Evolutionary conservation across 192 early-diverging fungal species (phyloP).

Genomic region (Coemansia sp.): DNA sequence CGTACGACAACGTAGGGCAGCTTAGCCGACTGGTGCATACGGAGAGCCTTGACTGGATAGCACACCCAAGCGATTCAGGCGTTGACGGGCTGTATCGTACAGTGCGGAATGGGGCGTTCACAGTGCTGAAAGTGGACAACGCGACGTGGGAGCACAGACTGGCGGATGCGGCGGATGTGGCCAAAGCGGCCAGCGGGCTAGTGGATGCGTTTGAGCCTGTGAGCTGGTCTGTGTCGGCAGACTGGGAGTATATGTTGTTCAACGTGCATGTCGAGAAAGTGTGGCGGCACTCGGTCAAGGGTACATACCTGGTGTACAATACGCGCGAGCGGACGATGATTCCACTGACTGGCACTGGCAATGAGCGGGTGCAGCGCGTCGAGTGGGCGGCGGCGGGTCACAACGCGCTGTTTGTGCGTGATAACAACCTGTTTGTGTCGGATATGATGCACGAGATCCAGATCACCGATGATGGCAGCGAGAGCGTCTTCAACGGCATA

Average conservation of each 20-base stretch:
- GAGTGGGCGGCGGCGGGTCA: conserved; percentile 80
- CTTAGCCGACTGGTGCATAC: conserved; percentile 28
- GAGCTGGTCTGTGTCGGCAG: conserved; percentile 67
- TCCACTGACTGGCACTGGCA: conserved; percentile 56
- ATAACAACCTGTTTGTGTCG: conserved; percentile 85
- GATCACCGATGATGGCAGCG: conserved; percentile 83
- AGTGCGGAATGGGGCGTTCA: conserved; percentile 16
- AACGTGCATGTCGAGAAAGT: conserved; percentile 60
- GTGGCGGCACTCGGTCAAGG: conserved; percentile 85
- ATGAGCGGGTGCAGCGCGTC: conserved; percentile 61
- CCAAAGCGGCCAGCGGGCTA: conserved; percentile 22
- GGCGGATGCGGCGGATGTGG: conserved; percentile 26
- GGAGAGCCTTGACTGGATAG: conserved; percentile 47
- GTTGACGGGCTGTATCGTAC: conserved; percentile 49
- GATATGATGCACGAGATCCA: conserved; percentile 67
- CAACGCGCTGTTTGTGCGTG: conserved; percentile 77
- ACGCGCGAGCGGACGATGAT: conserved; percentile 57
- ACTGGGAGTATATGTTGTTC: conserved; percentile 76
- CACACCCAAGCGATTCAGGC: conserved; percentile 32
- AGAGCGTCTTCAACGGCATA: conserved; percentile 83
- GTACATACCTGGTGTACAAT: conserved; percentile 79
- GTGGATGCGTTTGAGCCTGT: conserved; percentile 46
- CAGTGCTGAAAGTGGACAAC: conserved; percentile 34
- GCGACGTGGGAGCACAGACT: conserved; percentile 38
- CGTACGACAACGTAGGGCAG: conserved; percentile 35